Evolutionary conservation across 768 basidiomycete genomes (phyloP).

Genomic region (Pholiota molesta): DNA sequence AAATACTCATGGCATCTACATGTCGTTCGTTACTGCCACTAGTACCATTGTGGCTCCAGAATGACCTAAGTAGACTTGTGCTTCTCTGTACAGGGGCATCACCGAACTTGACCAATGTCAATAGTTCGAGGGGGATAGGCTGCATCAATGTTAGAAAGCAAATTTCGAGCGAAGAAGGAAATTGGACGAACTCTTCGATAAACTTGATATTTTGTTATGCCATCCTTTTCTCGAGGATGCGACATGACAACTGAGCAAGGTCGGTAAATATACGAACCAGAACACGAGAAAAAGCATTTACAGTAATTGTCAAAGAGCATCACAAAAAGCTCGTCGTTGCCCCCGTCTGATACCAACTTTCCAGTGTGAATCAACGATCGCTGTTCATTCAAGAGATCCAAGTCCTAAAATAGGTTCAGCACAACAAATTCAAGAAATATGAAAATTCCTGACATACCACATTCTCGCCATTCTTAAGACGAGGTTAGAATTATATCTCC

Average conservation of each 20-base stretch:
- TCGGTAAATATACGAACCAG: constrained; percentile 8
- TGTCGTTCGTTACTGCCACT: constrained; percentile 10
- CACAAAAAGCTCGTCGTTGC: constrained; percentile 82
- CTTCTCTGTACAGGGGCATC: constrained; percentile 75
- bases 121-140: constrained; percentile 92
- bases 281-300: constrained; percentile 38
- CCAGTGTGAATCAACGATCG: constrained; percentile 85
- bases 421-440: background rate
- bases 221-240: constrained; percentile 74
- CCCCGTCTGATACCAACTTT: constrained; percentile 78
- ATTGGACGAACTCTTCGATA: constrained; percentile 65
- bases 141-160: constrained; percentile 33
- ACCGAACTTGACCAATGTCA: constrained; percentile 80
- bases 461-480: constrained; percentile 76
- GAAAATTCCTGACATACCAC: constrained; percentile 44
- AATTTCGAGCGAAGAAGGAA: constrained; percentile 21
- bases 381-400: constrained; percentile 87
- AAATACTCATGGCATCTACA: constrained; percentile 24
- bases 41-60: constrained; percentile 45
- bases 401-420: constrained; percentile 49
- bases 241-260: constrained; percentile 75
- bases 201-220: constrained; percentile 75
- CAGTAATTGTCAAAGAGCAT: constrained; percentile 95
- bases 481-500: constrained; percentile 79
- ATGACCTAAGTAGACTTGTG: constrained; percentile 63